Conservation (phyloP, 805 yeast genomes). For the Cyberlindnera japonica region DNA sequence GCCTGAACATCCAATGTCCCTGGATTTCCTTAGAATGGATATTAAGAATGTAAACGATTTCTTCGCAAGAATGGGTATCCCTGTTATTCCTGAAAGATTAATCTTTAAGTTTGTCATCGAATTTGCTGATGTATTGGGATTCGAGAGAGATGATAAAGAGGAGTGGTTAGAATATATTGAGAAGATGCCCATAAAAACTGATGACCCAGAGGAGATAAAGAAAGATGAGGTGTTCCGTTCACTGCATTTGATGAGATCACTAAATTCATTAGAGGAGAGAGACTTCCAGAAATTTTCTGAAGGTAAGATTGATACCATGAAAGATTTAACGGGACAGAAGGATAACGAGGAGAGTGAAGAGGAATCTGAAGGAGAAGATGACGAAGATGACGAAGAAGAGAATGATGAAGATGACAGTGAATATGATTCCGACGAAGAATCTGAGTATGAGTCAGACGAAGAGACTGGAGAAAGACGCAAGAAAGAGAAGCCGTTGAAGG, state of each 20-base stretch:
- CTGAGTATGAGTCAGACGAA: slow-evolving; percentile 28
- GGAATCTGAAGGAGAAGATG: slow-evolving; percentile 26
- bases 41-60: slow-evolving; percentile 92
- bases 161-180: slow-evolving; percentile 41
- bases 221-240: slow-evolving; percentile 89
- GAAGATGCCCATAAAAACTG: slow-evolving; percentile 51
- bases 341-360: slow-evolving; percentile 27
- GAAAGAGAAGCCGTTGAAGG: slow-evolving; percentile 46
- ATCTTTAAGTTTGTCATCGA: slow-evolving; percentile 76
- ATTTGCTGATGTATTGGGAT: slow-evolving; percentile 33
- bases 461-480: slow-evolving; percentile 33
- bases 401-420: slow-evolving; percentile 33
- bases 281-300: slow-evolving; percentile 76
- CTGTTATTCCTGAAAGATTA: slow-evolving; percentile 75
- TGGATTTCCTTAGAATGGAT: slow-evolving; percentile 95
- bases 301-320: slow-evolving; percentile 79
- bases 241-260: slow-evolving; percentile 67
- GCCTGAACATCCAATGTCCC: slow-evolving; percentile 95
- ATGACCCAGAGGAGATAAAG: slow-evolving; percentile 49
- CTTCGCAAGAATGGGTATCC: slow-evolving; percentile 68
- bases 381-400: slow-evolving; percentile 25
- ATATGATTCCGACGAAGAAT: slow-evolving; percentile 31
- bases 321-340: slow-evolving; percentile 47
- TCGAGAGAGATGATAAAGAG: slow-evolving; percentile 37
- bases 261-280: slow-evolving; percentile 84